Base-by-base conservation (phyloP, 192 early-diverging fungal genomes). In the Umbelopsis isabellina region DNA sequence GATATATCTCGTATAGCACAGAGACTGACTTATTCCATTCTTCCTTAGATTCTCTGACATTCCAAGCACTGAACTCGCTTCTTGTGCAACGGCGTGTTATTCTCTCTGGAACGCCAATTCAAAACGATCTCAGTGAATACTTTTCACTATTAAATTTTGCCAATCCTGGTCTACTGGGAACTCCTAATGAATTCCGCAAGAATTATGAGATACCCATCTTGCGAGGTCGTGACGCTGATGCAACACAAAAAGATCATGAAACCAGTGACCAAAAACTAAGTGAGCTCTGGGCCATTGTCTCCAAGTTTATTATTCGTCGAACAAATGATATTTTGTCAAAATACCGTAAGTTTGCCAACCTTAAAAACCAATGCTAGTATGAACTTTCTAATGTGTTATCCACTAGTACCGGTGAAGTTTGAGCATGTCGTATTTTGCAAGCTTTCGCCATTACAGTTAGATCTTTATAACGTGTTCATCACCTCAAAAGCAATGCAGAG, bases 341-440 rank as follows among this genome's bases (percentile, higher is more conserved):
- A 87, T 99, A 98, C 78, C 79, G 94, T 94, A 86, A 80, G 88
- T 84, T 4, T 23, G 16, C 37, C 20, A 22, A 35, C 13, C 47
- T 1, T 13, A 20, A n/a, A 4, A 50, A 4, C 4, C 22, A 67
- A 9, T 50, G 18, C 11, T 49, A 23, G 21, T 13, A 52, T 48
- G 20, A 48, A 61, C 48, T 12, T 44, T 33, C 46, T 46, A 1
- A 18, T 11, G 51, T 35, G 35, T n/a, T 15, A 25, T 49, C 65
- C 41, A 37, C 2, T 72, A 95, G 93, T 99, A 50, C 97, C 98
- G 1, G 86, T 89, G 23, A 99, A 99, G 75, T 98, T 92, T 84
- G 98, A 99, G 71, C 93, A 99, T 75, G 95, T 99, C 9, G 98
- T 99, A 25, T 99, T 99, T 79, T 96, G 94, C 74, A 87, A 88